Evolutionary conservation across 495 filamentous ascomycete genomes (phyloP).

Genomic region (Aspergillus homomorphus): DNA sequence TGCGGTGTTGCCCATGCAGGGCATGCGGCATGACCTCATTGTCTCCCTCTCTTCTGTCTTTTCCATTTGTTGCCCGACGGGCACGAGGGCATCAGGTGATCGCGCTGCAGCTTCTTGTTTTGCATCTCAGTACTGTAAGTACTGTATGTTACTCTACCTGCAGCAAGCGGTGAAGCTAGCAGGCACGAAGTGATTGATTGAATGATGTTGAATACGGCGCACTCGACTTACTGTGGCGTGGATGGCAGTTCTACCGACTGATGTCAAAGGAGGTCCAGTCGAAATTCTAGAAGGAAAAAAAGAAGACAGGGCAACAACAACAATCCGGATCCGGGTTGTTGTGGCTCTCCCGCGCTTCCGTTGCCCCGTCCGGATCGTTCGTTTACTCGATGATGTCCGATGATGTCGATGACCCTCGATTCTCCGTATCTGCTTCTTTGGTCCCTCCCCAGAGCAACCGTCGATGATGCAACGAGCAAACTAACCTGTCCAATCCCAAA

Average conservation of each 20-base stretch:
- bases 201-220: too few species aligned
- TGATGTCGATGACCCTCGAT: slow-evolving; percentile 13
- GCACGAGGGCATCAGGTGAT: slow-evolving; percentile 8
- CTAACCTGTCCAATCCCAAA: too few species aligned
- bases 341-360: not conserved
- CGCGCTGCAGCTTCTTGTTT: not conserved
- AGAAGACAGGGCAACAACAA: not conserved
- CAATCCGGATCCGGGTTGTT: not conserved
- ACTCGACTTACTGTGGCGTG: too few species aligned
- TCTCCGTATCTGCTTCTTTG: not conserved
- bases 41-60: not conserved
- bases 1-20: not conserved
- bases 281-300: not conserved
- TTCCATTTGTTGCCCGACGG: slow-evolving; percentile 4
- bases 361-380: not conserved
- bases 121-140: not conserved
- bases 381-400: slow-evolving; percentile 12
- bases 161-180: not conserved
- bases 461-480: slow-evolving; percentile 9
- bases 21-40: slow-evolving; percentile 13
- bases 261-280: too few species aligned
- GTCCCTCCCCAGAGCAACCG: not conserved
- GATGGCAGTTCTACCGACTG: too few species aligned
- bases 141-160: not conserved
- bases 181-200: too few species aligned